Base-by-base conservation (phyloP, 1,284 basidiomycete genomes). In the Melampsora larici-populina region DNA sequence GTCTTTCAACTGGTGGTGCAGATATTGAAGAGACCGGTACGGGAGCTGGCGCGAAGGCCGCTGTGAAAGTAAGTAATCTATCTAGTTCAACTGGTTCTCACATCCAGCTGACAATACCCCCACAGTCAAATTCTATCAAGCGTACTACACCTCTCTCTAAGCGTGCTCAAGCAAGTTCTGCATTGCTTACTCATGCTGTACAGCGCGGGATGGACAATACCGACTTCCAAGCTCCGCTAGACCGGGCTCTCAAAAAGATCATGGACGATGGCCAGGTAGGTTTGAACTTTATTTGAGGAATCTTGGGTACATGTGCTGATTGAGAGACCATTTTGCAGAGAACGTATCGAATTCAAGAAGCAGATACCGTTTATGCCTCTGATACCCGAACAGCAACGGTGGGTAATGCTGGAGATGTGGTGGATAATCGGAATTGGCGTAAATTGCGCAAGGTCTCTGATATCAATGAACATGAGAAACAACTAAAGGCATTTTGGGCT, bases 21-120 rank as follows among this genome's bases (percentile, higher is more conserved):
- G 75, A 77, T 62, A n/a, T 77, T n/a, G 67, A 77, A 29, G 75
- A 77, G 33, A 77, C 67, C 18, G 75, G 75, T 29, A 70, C 75
- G 8, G 75, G 75, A 46, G 13, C 67, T 70, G 75, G 75, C 46
- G 75, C 75, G 24, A 62, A 65, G 60, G 75, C 75, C 24, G 75
- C 67, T 64, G 75, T 77, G 11, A 77, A 70, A 51, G 75, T 77
- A 21, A 24, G 67, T 69, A 46, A 21, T 55, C 36, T 9, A 36
- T 36, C 36, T 36, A 3, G 36, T 36, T 36, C 5, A 3, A 4
- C 18, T 55, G 51, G 9, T 36, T 36, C 36, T 36, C 36, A 36
- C 36, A 36, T 36, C 51, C 51, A 55, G 15, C 51, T 55, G 51
- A 40, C 65, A n/a, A 33, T 51, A 51, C 21, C 15, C 46, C n/a